These are phyloP conservation scores for Radiomyces spectabilis DNA, from an alignment of 192 early-diverging fungal species.

Conservation along the genomic window DNA sequence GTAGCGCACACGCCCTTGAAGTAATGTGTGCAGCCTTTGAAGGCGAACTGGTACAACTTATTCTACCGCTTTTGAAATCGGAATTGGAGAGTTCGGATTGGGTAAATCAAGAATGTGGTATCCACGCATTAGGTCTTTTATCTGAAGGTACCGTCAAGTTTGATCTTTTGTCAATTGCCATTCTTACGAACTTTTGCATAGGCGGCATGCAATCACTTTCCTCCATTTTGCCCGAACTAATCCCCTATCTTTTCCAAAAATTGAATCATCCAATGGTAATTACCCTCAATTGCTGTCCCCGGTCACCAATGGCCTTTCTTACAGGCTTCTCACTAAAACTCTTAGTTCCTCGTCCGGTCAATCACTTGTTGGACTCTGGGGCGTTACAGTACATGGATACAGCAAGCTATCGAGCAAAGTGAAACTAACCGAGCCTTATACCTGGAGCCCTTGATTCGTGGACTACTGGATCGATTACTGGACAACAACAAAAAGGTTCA, in stretches of 20 bases:
- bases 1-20: conserved; percentile 93
- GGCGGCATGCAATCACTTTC: conserved; percentile 85
- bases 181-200: no score
- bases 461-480: conserved; percentile 68
- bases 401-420: conserved; percentile 8
- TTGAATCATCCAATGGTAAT: conserved; percentile 71
- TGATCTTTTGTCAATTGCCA: no score
- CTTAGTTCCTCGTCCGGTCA: conserved; percentile 83
- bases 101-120: conserved; percentile 88
- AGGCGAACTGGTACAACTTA: conserved; percentile 71
- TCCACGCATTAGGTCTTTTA: conserved; percentile 94
- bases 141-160: no score
- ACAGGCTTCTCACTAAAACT: no score
- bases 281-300: no score
- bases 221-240: conserved; percentile 77
- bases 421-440: conserved; percentile 41
- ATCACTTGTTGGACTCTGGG: conserved; percentile 99
- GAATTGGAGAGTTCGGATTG: conserved; percentile 82
- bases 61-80: conserved; percentile 81
- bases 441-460: conserved; percentile 80
- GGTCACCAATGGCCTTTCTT: no score
- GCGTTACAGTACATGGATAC: conserved; percentile 54
- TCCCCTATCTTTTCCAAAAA: conserved; percentile 78
- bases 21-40: conserved; percentile 86
- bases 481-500: conserved; percentile 98